These are phyloP conservation scores for Paxillus ammoniavirescens DNA, from an alignment of 768 basidiomycete genomes.

Conservation along the genomic window DNA sequence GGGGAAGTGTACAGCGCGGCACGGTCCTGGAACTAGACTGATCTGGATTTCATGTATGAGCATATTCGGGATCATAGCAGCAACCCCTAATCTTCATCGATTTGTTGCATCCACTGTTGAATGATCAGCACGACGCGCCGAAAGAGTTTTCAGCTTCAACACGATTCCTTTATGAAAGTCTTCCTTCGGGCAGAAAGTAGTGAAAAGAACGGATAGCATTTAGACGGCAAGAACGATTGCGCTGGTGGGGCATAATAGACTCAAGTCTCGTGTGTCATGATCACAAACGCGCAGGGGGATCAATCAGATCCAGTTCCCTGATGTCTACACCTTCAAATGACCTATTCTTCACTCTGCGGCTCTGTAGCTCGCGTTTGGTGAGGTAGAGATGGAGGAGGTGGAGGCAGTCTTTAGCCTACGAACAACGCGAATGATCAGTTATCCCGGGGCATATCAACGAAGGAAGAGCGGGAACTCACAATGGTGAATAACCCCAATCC, in stretches of 20 bases:
- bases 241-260: no score
- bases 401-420: conserved; percentile 66
- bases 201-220: no score
- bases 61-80: background rate
- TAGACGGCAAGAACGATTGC: no score
- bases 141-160: no score
- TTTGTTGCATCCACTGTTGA: background rate
- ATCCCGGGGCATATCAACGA: background rate
- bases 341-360: conserved; percentile 62
- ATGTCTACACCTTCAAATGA: conserved; percentile 76
- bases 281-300: conserved; percentile 17
- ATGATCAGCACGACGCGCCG: background rate
- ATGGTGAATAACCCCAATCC: conserved; percentile 68
- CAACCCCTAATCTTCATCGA: background rate
- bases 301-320: conserved; percentile 63
- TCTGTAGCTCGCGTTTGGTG: conserved; percentile 68
- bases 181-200: no score
- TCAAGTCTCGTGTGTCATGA: background rate
- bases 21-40: conserved; percentile 80
- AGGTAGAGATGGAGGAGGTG: conserved; percentile 69
- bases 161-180: no score
- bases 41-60: conserved; percentile 1
- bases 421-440: background rate
- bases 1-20: conserved; percentile 84
- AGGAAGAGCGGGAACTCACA: conserved; percentile 36